Conservation (phyloP, 2,329 filamentous ascomycete genomes). For the Pseudocercospora cruenta region DNA sequence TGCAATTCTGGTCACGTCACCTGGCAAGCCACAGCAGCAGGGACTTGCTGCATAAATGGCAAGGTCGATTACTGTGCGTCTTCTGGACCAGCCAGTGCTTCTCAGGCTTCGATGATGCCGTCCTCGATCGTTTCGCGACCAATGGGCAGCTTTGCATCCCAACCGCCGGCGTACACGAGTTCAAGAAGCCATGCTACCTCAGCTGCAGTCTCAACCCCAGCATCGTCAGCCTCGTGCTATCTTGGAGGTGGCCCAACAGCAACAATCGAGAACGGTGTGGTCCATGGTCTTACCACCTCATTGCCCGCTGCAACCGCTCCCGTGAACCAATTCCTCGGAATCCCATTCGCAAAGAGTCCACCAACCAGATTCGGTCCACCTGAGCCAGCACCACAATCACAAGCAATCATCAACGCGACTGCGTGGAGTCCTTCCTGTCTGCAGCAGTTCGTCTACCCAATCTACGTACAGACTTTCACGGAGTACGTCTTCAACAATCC, state of each 20-base stretch:
- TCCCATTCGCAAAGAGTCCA: conserved; percentile 41
- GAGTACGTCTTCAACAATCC: conserved; percentile 40
- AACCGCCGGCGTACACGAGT: background rate
- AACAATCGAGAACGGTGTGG: conserved; percentile 33
- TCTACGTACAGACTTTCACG: conserved; percentile 34
- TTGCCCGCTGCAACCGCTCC: conserved; percentile 36
- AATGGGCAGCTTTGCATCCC: background rate
- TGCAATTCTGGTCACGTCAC: conserved; percentile 48
- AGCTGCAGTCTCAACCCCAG: background rate
- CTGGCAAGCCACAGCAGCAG: conserved; percentile 46
- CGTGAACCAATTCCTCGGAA: conserved; percentile 42
- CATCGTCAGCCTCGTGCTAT: background rate
- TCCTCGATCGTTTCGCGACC: background rate
- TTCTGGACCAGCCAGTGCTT: background rate
- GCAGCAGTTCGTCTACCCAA: conserved; percentile 39
- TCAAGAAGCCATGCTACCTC: background rate
- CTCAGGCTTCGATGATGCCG: background rate
- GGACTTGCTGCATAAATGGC: conserved; percentile 43
- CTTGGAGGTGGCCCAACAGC: conserved; percentile 31
- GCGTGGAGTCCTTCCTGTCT: conserved; percentile 39
- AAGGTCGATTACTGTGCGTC: conserved; percentile 17
- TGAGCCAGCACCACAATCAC: conserved; percentile 23
- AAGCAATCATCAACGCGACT: conserved; percentile 34
- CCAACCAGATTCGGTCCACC: conserved; percentile 39
- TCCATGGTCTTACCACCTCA: conserved; percentile 37